These are phyloP conservation scores for Neurospora intermedia DNA, from an alignment of 495 filamentous ascomycete species.

Conservation along the genomic window DNA sequence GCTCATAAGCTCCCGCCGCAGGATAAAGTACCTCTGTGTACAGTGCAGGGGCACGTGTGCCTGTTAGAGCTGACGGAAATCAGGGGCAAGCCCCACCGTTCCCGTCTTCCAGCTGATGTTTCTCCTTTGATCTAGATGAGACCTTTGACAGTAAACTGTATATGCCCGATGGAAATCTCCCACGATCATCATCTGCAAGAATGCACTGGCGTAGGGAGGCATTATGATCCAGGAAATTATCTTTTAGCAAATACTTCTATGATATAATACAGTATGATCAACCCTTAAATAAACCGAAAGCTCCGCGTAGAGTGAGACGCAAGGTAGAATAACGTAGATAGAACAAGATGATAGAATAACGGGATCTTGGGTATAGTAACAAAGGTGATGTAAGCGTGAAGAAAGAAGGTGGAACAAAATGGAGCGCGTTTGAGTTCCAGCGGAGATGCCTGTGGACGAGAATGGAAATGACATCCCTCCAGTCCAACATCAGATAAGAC, in stretches of 20 bases:
- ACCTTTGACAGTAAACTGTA: background rate
- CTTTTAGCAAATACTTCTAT: background rate
- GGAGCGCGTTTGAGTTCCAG: background rate
- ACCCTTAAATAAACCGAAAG: background rate
- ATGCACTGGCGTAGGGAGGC: background rate
- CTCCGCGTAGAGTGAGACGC: background rate
- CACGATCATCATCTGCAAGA: background rate
- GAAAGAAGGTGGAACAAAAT: constrained; percentile 1
- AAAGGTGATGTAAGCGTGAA: background rate
- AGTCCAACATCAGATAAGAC: background rate
- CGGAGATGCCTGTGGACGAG: background rate
- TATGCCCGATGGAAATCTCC: background rate
- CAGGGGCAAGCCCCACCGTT: background rate
- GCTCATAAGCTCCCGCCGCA: background rate
- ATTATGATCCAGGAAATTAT: background rate
- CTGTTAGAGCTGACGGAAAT: background rate
- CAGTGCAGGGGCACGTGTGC: background rate
- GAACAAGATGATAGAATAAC: background rate
- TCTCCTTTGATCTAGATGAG: background rate
- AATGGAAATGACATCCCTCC: background rate
- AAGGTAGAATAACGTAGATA: background rate
- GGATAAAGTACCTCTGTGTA: background rate
- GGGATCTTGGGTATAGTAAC: constrained; percentile 3
- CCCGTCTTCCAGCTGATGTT: background rate
- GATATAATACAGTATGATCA: background rate